Conservation (phyloP, 2,329 filamentous ascomycete genomes). For the Hypoxylon sp. region DNA sequence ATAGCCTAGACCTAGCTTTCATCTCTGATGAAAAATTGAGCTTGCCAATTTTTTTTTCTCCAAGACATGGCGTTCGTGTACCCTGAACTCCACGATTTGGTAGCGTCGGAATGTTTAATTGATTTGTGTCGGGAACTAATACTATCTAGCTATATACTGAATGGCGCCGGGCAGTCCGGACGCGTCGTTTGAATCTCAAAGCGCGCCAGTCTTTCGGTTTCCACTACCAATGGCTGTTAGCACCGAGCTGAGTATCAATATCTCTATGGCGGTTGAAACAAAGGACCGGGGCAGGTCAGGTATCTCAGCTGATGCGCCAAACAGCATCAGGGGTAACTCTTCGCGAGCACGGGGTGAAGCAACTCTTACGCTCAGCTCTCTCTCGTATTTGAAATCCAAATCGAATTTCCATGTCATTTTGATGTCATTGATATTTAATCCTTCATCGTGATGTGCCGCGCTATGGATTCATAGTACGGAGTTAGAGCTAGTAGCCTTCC, state of each 20-base stretch:
- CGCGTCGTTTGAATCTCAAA: slow-evolving; percentile 21
- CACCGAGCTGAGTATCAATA: slow-evolving; percentile 26
- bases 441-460: slow-evolving; percentile 28
- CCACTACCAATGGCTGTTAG: slow-evolving; percentile 19
- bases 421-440: slow-evolving; percentile 38
- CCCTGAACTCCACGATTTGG: slow-evolving; percentile 18
- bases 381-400: slow-evolving; percentile 2
- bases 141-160: slow-evolving; percentile 13
- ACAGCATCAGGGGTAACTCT: slow-evolving; percentile 23
- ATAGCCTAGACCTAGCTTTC: slow-evolving; percentile 8
- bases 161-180: slow-evolving; percentile 31
- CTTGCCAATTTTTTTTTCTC: slow-evolving; percentile 21
- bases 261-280: slow-evolving; percentile 19
- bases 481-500: slow-evolving; percentile 24
- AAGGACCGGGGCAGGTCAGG: slow-evolving; percentile 12
- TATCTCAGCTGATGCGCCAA: slow-evolving; percentile 28
- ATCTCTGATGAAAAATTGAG: neutral
- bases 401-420: slow-evolving; percentile 27
- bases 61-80: slow-evolving; percentile 34
- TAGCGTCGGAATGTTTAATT: slow-evolving; percentile 28
- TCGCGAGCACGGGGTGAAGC: slow-evolving; percentile 22
- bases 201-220: slow-evolving; percentile 22
- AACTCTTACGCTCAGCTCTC: slow-evolving; percentile 5
- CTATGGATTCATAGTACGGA: slow-evolving; percentile 24
- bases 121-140: slow-evolving; percentile 26